Evolutionary conservation across 2,329 filamentous ascomycete genomes (phyloP).

Genomic region (Sordariomycetes sp.): DNA sequence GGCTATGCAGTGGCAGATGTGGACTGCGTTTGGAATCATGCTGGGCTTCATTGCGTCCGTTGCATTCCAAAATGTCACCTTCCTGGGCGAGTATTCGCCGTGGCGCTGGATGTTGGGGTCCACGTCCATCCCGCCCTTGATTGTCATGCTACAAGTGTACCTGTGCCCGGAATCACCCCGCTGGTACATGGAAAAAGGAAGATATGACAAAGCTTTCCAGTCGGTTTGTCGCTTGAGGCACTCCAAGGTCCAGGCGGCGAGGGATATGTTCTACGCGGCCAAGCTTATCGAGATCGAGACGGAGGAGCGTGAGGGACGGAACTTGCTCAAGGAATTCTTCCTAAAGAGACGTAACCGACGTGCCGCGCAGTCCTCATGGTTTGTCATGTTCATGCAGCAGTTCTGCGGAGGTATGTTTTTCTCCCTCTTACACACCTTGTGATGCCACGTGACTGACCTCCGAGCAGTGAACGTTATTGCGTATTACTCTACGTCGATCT

Average conservation of each 20-base stretch:
- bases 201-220: constrained; percentile 27
- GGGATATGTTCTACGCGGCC: constrained; percentile 37
- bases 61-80: constrained; percentile 11
- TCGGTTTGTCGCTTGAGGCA: constrained; percentile 32
- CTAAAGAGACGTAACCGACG: constrained; percentile 20
- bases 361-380: constrained; percentile 21
- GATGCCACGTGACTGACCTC: background rate
- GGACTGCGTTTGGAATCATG: constrained; percentile 18
- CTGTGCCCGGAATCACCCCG: constrained; percentile 39
- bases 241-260: constrained; percentile 30
- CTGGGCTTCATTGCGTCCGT: constrained; percentile 23
- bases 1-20: background rate
- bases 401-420: constrained; percentile 14
- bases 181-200: constrained; percentile 38
- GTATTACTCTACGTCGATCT: constrained; percentile 37
- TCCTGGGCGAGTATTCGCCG: constrained; percentile 10
- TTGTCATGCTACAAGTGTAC: constrained; percentile 36
- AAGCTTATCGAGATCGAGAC: constrained; percentile 19
- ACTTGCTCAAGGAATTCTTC: constrained; percentile 21
- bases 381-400: constrained; percentile 19
- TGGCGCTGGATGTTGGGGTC: constrained; percentile 30
- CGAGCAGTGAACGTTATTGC: constrained; percentile 38
- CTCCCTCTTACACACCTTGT: constrained; percentile 8
- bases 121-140: constrained; percentile 36
- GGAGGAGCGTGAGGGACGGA: constrained; percentile 13